Base-by-base conservation (phyloP, 108 stramenopile species). In the Skeletonema tropicum region DNA sequence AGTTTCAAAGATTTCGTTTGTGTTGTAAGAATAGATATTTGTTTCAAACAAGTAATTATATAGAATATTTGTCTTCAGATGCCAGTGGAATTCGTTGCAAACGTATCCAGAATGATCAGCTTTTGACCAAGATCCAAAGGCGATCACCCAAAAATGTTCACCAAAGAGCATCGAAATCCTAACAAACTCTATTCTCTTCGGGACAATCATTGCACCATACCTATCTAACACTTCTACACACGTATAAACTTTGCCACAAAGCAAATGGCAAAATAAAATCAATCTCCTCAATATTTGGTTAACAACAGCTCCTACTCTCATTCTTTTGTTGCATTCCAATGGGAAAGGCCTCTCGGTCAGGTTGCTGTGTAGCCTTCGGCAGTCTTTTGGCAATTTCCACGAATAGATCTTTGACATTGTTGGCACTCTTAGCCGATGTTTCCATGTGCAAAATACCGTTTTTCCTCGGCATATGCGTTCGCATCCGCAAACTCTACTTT, bases 361-460 rank as follows among this genome's bases (percentile, higher is more conserved):
- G 88, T 70, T 94, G 94, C 45, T 92, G 88, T 10, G 90, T 80
- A 13, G 82, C 82, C 91, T 97, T 97, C 21, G 98, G 98, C 35
- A 98, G 85, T 71, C 94, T 96, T 71, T 96, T 96, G 66, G 98
- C 98, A 73, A 95, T 92, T 71, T 92, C 90, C 11, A 91, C 88
- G 83, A 92, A 94, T 3, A 94, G 86, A 21, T 86, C 84, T 77
- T 94, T 93, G 69, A 98, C 98, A 74, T 98, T 98, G 68, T 86
- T 96, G 12, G 96, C 94, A 76, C 92, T 97, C 81, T 98, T 98
- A 41, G 98, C 98, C 30, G 92, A 94, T 17, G 98, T 98, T 73
- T 97, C 97, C 87, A 98, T 86, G 79, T 97, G 94, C 41, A 97
- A 74, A 74, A 98, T 94, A 11, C 92, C 94, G 73, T n/a, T 98